A percentile compares a stretch with the other conserved stretches of the same genome.
These are phyloP conservation scores for Aspergillus cavernicola DNA, from an alignment of 495 filamentous ascomycete species.

Conservation along the genomic window DNA sequence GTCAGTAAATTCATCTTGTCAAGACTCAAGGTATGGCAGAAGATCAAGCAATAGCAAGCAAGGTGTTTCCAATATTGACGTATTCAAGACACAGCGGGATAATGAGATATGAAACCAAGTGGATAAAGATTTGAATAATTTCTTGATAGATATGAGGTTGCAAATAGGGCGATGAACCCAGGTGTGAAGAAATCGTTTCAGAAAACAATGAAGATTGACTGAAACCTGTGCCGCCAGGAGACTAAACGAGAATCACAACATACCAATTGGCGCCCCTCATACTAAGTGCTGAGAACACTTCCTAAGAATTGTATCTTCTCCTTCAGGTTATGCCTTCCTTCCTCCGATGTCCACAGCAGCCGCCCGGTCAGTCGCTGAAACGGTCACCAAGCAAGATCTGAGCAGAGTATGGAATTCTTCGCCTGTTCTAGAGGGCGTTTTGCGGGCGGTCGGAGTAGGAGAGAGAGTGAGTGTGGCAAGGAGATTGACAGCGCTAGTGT, in stretches of 20 bases:
- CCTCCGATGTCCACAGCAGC: not conserved
- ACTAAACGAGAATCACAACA: constrained; percentile 13
- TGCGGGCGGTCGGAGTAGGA: constrained; percentile 9
- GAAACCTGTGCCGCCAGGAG: constrained; percentile 6
- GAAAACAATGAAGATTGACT: constrained; percentile 13
- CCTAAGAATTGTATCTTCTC: not conserved
- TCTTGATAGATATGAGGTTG: constrained; percentile 7
- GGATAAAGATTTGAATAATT: constrained; percentile 10
- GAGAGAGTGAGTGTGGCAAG: constrained; percentile 8
- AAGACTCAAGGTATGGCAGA: not conserved
- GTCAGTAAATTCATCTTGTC: constrained; percentile 15
- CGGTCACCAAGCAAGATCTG: not conserved
- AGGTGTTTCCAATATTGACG: constrained; percentile 5
- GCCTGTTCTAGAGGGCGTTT: not conserved
- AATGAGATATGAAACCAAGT: constrained; percentile 13
- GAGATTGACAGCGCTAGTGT: constrained; percentile 8
- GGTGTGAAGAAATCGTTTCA: constrained; percentile 12
- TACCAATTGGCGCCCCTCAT: constrained; percentile 22
- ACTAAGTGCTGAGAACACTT: constrained; percentile 9
- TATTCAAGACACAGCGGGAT: constrained; percentile 2
- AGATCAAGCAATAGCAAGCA: not conserved
- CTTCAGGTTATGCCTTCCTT: not conserved
- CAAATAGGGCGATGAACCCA: not conserved
- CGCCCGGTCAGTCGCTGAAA: not conserved
- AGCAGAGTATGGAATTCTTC: constrained; percentile 1